These are phyloP conservation scores for Termitomyces eurrhizus DNA, from an alignment of 768 basidiomycete genomes.

Conservation along the genomic window DNA sequence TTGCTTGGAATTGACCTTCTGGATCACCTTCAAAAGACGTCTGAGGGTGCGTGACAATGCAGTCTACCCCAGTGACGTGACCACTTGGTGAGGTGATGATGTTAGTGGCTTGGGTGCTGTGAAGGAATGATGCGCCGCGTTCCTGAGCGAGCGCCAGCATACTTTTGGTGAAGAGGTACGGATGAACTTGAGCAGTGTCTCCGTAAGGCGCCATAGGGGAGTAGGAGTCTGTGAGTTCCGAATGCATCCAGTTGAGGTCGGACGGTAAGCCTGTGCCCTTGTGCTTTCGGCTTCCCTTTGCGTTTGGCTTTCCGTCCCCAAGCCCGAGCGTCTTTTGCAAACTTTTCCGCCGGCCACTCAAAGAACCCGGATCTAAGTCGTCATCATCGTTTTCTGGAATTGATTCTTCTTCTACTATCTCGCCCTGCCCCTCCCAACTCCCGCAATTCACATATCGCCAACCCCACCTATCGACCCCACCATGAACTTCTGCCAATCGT, in stretches of 20 bases:
- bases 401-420: conserved; percentile 19
- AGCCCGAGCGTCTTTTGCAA: conserved; percentile 55
- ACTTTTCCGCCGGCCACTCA: conserved; percentile 28
- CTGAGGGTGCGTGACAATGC: conserved; percentile 20
- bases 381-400: conserved; percentile 13
- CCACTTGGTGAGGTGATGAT: conserved; percentile 33
- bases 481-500: conserved; percentile 63
- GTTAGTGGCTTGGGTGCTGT: conserved; percentile 38
- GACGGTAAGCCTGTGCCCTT: conserved; percentile 39
- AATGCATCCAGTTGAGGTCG: conserved; percentile 51
- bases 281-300: conserved; percentile 15
- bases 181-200: conserved; percentile 78
- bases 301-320: conserved; percentile 21
- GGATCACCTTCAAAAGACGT: neutral
- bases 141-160: conserved; percentile 65
- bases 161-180: conserved; percentile 66
- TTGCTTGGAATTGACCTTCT: conserved; percentile 16
- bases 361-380: conserved; percentile 18
- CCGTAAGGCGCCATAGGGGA: conserved; percentile 49
- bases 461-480: conserved; percentile 74
- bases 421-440: conserved; percentile 66
- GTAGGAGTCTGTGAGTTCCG: conserved; percentile 59
- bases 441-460: conserved; percentile 76
- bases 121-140: conserved; percentile 45
- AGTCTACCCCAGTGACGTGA: conserved; percentile 48